Evolutionary conservation across 768 basidiomycete species (phyloP), one percentile per base, ranked within the genome.

Genomic region (Crucibulum laeve): DNA sequence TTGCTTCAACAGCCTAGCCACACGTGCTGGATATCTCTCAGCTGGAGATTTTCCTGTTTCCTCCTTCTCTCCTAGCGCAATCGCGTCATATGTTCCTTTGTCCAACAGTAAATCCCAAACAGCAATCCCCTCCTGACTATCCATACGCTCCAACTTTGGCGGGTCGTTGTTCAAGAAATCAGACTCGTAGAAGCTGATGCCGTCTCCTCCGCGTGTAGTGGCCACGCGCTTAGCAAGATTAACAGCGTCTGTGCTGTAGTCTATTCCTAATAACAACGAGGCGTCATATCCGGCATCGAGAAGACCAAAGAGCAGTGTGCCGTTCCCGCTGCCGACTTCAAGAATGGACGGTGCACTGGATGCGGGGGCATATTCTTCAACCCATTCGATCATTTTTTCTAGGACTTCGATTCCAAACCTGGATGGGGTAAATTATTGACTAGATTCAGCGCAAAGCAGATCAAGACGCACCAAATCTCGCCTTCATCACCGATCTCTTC

Each of bases 41-140:
- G 74, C 75, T 1, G 83, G 82, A 1, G 73, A 67, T 32, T 52
- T 58, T 17, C 82, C 86, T 26, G 59, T 52, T 4, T 63, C 69
- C 32, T 82, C 79, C 54, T 78, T 81, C 43, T 72, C 70, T 39
- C 76, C 82, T 28, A 92, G 63, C 0, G 87, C 84, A 39, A 91
- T 90, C 4, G 90, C 88, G 54, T 92, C 90, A 54, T 80, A 89
- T 0, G 90, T 92, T n/a, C 90, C 90, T 59, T 92, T 92, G 62
- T 92, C 90, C 44, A 91, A 56, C 13, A 91, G 56, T 4, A 91
- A 62, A 55, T 90, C 85, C 89, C 89, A 92, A 25, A 51, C 52
- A 36, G 57, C 63, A 7, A 56, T 46, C 47, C 43, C 51, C 13
- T 37, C 50, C 26, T 43, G 40, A n/a, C 39, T 33, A 48, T 50